These are phyloP conservation scores for Heterobasidion irregulare DNA, from an alignment of 1,284 basidiomycete genomes.

Conservation along the genomic window DNA sequence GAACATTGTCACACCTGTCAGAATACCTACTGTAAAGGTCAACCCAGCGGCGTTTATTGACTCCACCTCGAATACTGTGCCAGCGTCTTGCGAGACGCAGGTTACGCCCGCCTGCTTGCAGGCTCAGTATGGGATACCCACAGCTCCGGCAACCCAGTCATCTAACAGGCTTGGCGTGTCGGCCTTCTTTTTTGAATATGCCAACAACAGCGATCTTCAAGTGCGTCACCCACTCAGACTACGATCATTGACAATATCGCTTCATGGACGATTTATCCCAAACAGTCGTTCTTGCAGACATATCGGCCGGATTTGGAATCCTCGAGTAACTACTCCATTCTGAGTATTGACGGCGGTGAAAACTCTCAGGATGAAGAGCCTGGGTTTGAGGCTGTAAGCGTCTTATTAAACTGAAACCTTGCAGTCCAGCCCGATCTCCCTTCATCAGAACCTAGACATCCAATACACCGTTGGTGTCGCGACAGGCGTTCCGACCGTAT, in stretches of 20 bases:
- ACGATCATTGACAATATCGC: background rate
- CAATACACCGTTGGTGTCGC: conserved; percentile 5
- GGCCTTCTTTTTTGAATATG: conserved; percentile 22
- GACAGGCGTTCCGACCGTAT: background rate
- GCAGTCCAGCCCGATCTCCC: background rate
- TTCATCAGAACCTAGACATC: conserved; percentile 1
- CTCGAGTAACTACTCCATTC: conserved; percentile 12
- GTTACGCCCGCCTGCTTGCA: conserved; percentile 22
- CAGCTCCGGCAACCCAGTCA: conserved; percentile 19
- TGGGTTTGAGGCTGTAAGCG: background rate
- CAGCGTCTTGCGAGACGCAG: conserved; percentile 11
- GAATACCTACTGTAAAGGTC: background rate
- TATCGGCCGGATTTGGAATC: conserved; percentile 19
- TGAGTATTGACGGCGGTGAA: background rate
- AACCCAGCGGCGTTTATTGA: background rate
- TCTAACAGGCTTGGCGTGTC: conserved; percentile 21
- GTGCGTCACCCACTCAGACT: background rate
- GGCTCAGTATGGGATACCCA: conserved; percentile 23
- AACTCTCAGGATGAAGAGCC: background rate
- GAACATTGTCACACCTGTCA: conserved; percentile 7
- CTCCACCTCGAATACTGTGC: conserved; percentile 7
- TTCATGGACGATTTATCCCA: background rate
- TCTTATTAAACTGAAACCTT: background rate
- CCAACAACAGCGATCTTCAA: conserved; percentile 13
- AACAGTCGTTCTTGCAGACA: conserved; percentile 9